These are phyloP conservation scores for Orbilia ellipsospora DNA, from an alignment of 2,329 filamentous ascomycete species.

Conservation along the genomic window DNA sequence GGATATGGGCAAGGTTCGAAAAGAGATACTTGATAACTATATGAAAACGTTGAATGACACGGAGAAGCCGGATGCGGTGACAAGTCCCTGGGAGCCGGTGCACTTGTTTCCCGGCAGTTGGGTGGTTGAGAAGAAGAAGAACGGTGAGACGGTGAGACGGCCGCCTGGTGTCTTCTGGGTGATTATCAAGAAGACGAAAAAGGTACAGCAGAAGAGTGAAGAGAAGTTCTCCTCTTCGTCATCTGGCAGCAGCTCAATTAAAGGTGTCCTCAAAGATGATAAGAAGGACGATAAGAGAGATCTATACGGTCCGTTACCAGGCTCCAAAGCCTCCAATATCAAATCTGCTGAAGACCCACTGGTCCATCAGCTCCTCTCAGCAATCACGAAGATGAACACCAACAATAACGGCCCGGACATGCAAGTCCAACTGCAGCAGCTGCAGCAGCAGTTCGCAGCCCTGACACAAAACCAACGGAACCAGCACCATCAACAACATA, in stretches of 20 bases:
- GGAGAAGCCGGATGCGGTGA: slow-evolving; percentile 15
- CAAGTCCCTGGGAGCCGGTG: slow-evolving; percentile 14
- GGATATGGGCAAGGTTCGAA: slow-evolving; percentile 17
- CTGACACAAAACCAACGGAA: slow-evolving; percentile 10
- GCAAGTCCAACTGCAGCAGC: slow-evolving; percentile 20
- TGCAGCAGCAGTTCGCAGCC: slow-evolving; percentile 4
- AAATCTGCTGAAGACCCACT: slow-evolving; percentile 6
- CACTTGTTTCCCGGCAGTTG: slow-evolving; percentile 12
- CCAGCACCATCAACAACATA: not conserved
- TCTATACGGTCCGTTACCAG: not conserved
- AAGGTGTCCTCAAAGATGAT: slow-evolving; percentile 17
- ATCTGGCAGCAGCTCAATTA: not conserved
- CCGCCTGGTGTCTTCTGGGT: slow-evolving; percentile 25
- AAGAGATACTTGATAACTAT: slow-evolving; percentile 25
- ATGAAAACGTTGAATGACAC: slow-evolving; percentile 21
- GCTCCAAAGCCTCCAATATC: not conserved
- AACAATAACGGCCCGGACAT: slow-evolving; percentile 21
- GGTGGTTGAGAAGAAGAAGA: slow-evolving; percentile 26
- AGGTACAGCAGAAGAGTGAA: slow-evolving; percentile 7
- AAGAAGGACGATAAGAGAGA: not conserved
- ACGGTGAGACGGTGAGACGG: not conserved
- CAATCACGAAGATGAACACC: slow-evolving; percentile 27
- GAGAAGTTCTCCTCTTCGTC: not conserved
- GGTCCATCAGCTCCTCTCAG: slow-evolving; percentile 12
- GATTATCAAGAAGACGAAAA: slow-evolving; percentile 31